Evolutionary conservation across 345 rosid genomes (phyloP).

Genomic region (Melaleuca quinquenervia): DNA sequence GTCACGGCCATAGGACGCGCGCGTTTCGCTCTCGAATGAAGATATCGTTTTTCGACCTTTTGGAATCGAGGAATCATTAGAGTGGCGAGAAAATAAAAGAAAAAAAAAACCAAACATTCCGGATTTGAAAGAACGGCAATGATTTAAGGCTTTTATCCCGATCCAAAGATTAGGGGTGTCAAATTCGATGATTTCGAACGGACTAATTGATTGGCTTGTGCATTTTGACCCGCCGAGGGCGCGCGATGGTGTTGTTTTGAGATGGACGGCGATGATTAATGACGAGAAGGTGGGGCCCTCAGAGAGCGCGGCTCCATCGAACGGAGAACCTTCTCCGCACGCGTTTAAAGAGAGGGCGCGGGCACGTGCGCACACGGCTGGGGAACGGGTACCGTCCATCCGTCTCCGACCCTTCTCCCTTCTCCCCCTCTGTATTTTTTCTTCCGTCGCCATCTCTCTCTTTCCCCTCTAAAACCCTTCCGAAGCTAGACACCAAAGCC

Average conservation of each 20-base stretch:
- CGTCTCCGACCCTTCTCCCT: background rate
- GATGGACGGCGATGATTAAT: too few relatives aligned
- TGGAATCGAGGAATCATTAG: background rate
- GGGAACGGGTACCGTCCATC: slow-evolving; percentile 2
- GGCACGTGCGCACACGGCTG: slow-evolving; percentile 28
- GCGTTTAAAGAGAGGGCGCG: slow-evolving; percentile 24
- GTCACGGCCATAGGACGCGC: background rate
- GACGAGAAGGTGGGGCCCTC: background rate
- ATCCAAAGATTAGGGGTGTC: background rate
- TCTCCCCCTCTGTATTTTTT: background rate
- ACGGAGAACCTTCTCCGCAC: slow-evolving; percentile 19
- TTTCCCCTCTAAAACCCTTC: background rate
- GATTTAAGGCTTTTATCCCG: background rate
- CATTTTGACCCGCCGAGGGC: too few relatives aligned
- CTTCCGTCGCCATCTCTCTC: background rate
- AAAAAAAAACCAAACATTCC: background rate
- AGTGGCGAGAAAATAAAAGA: fast-evolving
- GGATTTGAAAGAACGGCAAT: fast-evolving
- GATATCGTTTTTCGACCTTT: background rate
- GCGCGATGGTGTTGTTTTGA: too few relatives aligned
- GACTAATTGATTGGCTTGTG: fast-evolving
- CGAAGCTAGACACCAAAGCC: background rate
- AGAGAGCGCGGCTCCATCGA: background rate
- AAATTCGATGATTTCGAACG: background rate
- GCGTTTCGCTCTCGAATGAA: background rate